phyloP scores from a whole-genome alignment of 805 yeast species.

The Myxozyma monticola region DNA sequence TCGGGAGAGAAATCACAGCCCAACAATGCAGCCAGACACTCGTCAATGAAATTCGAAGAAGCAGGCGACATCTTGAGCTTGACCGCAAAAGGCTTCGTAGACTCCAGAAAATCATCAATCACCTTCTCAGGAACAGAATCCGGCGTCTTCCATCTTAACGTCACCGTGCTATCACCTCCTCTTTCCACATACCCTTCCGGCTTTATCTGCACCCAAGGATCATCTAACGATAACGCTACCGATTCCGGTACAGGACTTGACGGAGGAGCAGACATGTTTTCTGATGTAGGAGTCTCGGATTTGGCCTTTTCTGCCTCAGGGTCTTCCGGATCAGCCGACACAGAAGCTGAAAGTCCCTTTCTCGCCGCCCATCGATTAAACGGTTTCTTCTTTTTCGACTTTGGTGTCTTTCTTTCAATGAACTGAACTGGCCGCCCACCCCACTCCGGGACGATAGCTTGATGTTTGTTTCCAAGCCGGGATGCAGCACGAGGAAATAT shows the following conservation, averaged over 20 bases:
- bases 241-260: constrained; percentile 38
- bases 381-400: constrained; percentile 35
- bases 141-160: constrained; percentile 65
- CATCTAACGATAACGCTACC: constrained; percentile 41
- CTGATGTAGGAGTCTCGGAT: constrained; percentile 44
- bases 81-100: constrained; percentile 59
- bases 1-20: constrained; percentile 52
- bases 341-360: background rate
- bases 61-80: constrained; percentile 55
- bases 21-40: constrained; percentile 58
- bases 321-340: background rate
- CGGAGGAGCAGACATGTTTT: constrained; percentile 16
- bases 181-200: constrained; percentile 83
- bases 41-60: constrained; percentile 83
- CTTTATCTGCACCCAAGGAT: constrained; percentile 77
- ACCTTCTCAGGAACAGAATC: constrained; percentile 33
- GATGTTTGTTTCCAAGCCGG: constrained; percentile 71
- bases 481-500: constrained; percentile 82
- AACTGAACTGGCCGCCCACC: constrained; percentile 64
- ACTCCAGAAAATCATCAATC: constrained; percentile 56
- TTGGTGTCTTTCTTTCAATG: constrained; percentile 29
- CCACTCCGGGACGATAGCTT: constrained; percentile 61
- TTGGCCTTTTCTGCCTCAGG: background rate
- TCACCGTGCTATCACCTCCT: constrained; percentile 66
- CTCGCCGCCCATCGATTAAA: constrained; percentile 33